A percentile compares a stretch with the other conserved stretches of the same genome.
phyloP scores from a whole-genome alignment of 768 basidiomycete genomes.

The Mycena pura region DNA sequence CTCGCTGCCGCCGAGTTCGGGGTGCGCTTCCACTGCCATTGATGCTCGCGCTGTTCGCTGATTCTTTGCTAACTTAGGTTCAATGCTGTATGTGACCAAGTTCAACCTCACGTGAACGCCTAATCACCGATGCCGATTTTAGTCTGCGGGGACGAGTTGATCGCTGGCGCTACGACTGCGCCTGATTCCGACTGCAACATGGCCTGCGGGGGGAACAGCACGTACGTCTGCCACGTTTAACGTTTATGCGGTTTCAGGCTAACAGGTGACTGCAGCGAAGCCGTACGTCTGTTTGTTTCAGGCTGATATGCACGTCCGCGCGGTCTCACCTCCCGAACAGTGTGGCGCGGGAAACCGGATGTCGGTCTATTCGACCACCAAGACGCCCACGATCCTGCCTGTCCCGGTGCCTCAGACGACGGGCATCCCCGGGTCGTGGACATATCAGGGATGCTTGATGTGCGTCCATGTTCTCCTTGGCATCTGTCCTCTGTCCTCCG shows the following conservation, averaged over 20 bases:
- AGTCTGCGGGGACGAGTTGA: slow-evolving; percentile 77
- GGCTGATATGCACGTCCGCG: not conserved
- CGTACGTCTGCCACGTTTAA: slow-evolving; percentile 48
- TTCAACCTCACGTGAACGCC: not conserved
- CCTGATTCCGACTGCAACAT: slow-evolving; percentile 67
- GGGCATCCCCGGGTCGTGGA: slow-evolving; percentile 67
- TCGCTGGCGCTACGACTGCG: slow-evolving; percentile 63
- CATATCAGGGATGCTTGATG: slow-evolving; percentile 72
- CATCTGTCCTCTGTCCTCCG: no score
- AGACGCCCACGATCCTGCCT: slow-evolving; percentile 59
- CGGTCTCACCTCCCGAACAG: slow-evolving; percentile 2
- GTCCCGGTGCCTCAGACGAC: slow-evolving; percentile 64
- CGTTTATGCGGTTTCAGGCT: slow-evolving; percentile 1
- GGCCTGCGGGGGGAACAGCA: slow-evolving; percentile 76
- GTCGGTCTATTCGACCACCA: slow-evolving; percentile 69
- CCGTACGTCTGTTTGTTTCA: slow-evolving; percentile 28
- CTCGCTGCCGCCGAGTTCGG: slow-evolving; percentile 74
- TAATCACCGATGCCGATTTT: slow-evolving; percentile 5
- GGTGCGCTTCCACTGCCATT: slow-evolving; percentile 46
- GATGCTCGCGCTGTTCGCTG: not conserved
- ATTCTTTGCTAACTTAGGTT: slow-evolving; percentile 45
- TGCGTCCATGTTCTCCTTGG: slow-evolving; percentile 39
- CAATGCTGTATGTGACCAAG: slow-evolving; percentile 49
- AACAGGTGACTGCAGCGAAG: slow-evolving; percentile 51
- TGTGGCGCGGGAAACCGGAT: slow-evolving; percentile 79